Evolutionary conservation across 2,329 filamentous ascomycete species (phyloP).

Genomic region (Colletotrichum zoysiae): DNA sequence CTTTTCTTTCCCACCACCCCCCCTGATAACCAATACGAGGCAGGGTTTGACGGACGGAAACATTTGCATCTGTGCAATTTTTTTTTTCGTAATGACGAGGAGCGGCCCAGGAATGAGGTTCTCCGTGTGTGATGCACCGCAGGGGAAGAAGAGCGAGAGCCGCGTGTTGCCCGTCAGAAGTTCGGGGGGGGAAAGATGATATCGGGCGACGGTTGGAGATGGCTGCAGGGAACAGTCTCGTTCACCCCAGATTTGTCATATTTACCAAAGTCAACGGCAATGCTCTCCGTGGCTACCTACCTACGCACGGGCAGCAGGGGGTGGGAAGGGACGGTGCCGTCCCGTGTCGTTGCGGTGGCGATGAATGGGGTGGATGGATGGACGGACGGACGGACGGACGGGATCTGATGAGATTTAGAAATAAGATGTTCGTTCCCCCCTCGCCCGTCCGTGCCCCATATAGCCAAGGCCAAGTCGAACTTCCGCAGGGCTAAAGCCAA

Average conservation of each 20-base stretch:
- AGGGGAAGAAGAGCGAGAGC: background rate
- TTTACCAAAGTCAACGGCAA: background rate
- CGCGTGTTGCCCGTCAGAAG: background rate
- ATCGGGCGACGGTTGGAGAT: background rate
- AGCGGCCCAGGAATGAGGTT: background rate
- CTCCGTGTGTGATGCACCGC: background rate
- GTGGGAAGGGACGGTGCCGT: background rate
- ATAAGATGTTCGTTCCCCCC: background rate
- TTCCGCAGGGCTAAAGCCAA: background rate
- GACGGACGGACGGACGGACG: background rate
- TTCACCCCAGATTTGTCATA: background rate
- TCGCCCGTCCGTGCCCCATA: background rate
- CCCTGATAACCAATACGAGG: conserved; percentile 4
- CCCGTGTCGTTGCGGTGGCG: background rate
- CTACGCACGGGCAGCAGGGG: background rate
- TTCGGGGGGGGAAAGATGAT: background rate
- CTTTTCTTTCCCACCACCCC: background rate
- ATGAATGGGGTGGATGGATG: background rate
- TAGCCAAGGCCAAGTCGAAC: background rate
- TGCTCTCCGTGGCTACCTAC: background rate
- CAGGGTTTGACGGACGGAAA: background rate
- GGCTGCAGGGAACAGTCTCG: background rate
- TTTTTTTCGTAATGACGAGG: background rate
- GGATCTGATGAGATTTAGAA: background rate
- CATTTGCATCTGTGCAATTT: background rate